Conservation (phyloP, 2,329 filamentous ascomycete species). For the Aspergillus tamarii region DNA sequence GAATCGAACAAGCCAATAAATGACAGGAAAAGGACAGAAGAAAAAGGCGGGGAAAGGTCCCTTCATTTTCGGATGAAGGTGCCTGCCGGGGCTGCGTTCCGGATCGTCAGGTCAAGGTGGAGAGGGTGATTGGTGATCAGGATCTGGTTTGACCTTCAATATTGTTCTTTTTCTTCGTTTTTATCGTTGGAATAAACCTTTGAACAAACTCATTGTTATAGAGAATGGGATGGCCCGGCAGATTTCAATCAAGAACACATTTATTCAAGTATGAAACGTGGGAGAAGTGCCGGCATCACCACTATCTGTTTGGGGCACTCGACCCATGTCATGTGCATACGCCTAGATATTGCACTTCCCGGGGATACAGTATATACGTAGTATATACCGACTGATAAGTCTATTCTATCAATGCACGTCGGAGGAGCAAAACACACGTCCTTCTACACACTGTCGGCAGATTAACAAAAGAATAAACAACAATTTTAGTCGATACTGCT, state of each 20-base stretch:
- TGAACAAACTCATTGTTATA: background rate
- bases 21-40: background rate
- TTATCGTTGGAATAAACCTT: background rate
- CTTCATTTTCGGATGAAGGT: background rate
- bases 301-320: background rate
- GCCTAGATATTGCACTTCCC: background rate
- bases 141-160: background rate
- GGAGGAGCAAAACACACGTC: background rate
- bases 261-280: background rate
- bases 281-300: background rate
- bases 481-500: background rate
- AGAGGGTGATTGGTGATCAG: background rate
- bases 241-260: background rate
- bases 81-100: constrained; percentile 4
- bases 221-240: background rate
- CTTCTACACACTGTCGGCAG: background rate
- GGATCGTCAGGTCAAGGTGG: constrained; percentile 14
- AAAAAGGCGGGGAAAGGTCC: constrained; percentile 5
- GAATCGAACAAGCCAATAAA: background rate
- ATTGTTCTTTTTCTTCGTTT: background rate
- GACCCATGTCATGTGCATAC: background rate
- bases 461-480: background rate
- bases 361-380: background rate
- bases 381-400: background rate
- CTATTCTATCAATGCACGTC: background rate